Evolutionary conservation across 2,329 filamentous ascomycete species (phyloP), one percentile per base, ranked within the genome.

Genomic region (Diaporthe ilicicola): DNA sequence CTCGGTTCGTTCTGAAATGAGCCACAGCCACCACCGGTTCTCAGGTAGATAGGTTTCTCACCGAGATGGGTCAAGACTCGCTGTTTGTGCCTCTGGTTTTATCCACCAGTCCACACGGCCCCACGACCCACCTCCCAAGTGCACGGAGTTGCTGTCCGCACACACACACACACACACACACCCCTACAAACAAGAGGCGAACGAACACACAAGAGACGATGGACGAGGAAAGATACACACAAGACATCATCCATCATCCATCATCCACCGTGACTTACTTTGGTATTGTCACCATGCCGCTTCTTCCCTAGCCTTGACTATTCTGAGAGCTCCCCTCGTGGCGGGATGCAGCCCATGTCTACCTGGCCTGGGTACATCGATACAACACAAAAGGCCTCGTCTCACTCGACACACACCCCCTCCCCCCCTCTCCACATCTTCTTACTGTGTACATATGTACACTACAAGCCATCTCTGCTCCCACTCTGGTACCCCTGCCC

Each of bases 321-420:
- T 50, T 61, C 69, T 51, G 32, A 56, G 44, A 67, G 39, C 19
- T 56, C 44, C 37, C 51, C 56, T 69, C 56, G 46, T 55, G 48
- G 67, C 59, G 59, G 59, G 59, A 64, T 64, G 59, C 59, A 22
- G 27, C 59, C 59, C 44, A 50, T 64, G 44, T 37, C 59, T 22
- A 27, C 29, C 44, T 64, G 29, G n/a, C 44, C 9, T 15, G 29
- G 59, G 59, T 37, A 64, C 44, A 37, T 64, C 5, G 44, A 64
- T 64, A 34, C 59, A 48, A 64, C 59, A 64, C 59, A 64, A 64
- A 64, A 64, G 54, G 59, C 29, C 44, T 29, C 39, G 9, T 44
- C 37, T 34, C 32, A n/a, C 29, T 59, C n/a, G n/a, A 44, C 15
- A 39, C 51, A 54, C 65, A 6, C 50, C 42, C 29, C 42, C 13